Evolutionary conservation across 495 filamentous ascomycete species (phyloP), one percentile per base, ranked within the genome.

Genomic region (Talaromyces nanjingensis): DNA sequence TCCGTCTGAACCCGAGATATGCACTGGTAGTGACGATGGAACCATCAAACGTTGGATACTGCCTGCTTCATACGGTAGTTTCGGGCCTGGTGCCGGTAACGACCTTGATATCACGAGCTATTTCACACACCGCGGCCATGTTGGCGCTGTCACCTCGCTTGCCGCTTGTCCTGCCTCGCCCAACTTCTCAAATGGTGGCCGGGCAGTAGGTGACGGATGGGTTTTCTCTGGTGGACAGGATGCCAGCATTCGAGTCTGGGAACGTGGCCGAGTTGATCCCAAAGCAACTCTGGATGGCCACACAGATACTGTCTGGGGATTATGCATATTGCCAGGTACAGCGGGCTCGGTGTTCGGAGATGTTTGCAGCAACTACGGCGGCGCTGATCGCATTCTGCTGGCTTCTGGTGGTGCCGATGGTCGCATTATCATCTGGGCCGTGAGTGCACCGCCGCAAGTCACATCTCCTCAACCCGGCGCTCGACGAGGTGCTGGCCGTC

Each of bases 141-240:
- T 84, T 22, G 93, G 94, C 9, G 84, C 91, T n/a, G 92, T 98
- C 9, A 90, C 93, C 57, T 91, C 85, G 7, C 77, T 98, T 9
- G 87, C 96, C 2, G 89, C 94, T 3, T 97, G 89, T 79, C 91
- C 92, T 1, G 85, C 91, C 3, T 84, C 88, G 6, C 87, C 91
- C 49, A 90, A 89, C 67, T 94, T 96, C 73, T 90, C 89, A 8
- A 96, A 91, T 31, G 92, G 92, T 20, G 93, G 92, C 8, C 85
- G 92, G 62, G 88, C 87, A 1, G 81, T 88, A 62, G 91, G 91
- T 20, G 93, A 97, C 66, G 96, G 96, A 6, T 98, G 96, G 94
- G 89, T 98, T 42, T 98, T 98, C 74, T 97, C 93, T 18, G 94
- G 96, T 49, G 94, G 94, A 3, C 91, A 96, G 70, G 94, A 98